Base-by-base conservation (phyloP, 345 rosid genomes). In the Nasturtium officinale region DNA sequence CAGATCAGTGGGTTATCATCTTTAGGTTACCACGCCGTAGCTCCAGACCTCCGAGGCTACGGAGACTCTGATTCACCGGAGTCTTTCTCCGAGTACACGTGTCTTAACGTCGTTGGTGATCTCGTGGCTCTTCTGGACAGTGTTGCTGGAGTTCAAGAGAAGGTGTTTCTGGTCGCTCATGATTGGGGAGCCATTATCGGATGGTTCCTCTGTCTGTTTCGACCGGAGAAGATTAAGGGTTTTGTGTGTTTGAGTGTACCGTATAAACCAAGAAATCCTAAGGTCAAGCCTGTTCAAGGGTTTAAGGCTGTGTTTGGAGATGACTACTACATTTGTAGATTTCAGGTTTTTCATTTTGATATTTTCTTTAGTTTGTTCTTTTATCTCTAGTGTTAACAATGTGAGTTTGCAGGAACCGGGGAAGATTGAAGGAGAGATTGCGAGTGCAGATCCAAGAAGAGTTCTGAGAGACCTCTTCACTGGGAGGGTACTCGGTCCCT, bases 161-260 rank as follows among this genome's bases (percentile, higher is more conserved):
- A 75, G 75, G 92, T 86, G 57, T 85, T 82, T 71, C 72, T 89
- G 10, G 96, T 87, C 17, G 98, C 55, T 3, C 97, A 89, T 67
- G 98, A 90, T 69, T 89, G 89, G 90, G 96, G 98, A 51, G 96
- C 89, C 25, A 61, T 83, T 18, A 58, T 89, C 11, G 98, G 87
- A 3, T 93, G 97, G 96, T 83, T 76, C 69, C 72, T 93, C 28
- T 89, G 98, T 82, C 40, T 84, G 83, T 82, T 90, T 60, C 65
- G 87, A 58, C 93, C 96, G 0, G 97, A 93, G 13, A 75, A 67
- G 75, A 87, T 93, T 7, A 77, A 79, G 79, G 91, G 91, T 0
- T 90, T 77, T 40, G 80, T 82, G 42, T 83, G 83, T 75, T 78
- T 87, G 17, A 84, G 89, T 60, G 91, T 92, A 16, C 96, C 93